Percentiles rank a stretch among this genome's conserved stretches.
Conservation (phyloP, 768 basidiomycete genomes). For the Leccinum rimulosum region DNA sequence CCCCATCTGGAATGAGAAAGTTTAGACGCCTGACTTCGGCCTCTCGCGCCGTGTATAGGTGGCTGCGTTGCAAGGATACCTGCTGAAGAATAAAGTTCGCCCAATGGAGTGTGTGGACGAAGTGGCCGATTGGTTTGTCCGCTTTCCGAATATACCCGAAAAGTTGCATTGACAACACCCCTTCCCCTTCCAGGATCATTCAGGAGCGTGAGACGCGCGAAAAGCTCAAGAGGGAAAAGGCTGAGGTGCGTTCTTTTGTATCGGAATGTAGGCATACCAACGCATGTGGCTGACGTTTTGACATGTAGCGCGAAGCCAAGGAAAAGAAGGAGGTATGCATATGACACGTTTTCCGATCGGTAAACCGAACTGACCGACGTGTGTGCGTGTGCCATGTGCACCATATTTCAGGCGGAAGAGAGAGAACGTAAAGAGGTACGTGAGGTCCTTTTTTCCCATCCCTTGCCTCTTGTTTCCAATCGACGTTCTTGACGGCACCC, state of each 20-base stretch:
- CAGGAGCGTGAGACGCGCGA: constrained; percentile 82
- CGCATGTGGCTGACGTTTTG: constrained; percentile 7
- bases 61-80: constrained; percentile 80
- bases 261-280: neutral
- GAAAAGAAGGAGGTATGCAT: constrained; percentile 64
- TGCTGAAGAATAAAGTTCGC: constrained; percentile 88
- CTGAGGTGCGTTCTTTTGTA: constrained; percentile 40
- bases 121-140: constrained; percentile 62
- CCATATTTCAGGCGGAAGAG: constrained; percentile 50
- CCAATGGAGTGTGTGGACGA: constrained; percentile 83
- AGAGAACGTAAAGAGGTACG: constrained; percentile 58
- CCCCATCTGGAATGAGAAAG: neutral
- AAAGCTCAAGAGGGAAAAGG: constrained; percentile 80
- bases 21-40: neutral
- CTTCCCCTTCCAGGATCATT: constrained; percentile 42
- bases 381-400: neutral
- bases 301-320: constrained; percentile 66
- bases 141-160: constrained; percentile 7
- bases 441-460: neutral
- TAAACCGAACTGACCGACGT: constrained; percentile 2
- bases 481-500: constrained; percentile 8
- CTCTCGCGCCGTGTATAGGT: constrained; percentile 44
- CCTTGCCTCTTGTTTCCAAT: neutral
- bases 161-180: neutral
- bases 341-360: neutral